Percentiles rank a stretch among this genome's conserved stretches.
These are phyloP conservation scores for Solanum peruvianum DNA, from an alignment of 257 asterid species.

Conservation along the genomic window DNA sequence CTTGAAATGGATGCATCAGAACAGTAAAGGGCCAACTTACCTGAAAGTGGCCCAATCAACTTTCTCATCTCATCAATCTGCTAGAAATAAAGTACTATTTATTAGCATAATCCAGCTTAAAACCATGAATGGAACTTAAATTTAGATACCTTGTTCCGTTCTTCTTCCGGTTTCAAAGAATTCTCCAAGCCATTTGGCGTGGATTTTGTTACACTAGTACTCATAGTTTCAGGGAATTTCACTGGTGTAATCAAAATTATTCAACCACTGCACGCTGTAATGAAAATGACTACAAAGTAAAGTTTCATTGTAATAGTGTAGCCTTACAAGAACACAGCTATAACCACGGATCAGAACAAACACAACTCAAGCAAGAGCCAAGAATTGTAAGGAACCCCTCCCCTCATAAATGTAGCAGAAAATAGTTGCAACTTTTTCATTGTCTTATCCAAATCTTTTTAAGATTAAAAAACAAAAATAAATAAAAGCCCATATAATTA, in stretches of 20 bases:
- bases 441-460: background rate
- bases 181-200: conserved; percentile 27
- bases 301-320: background rate
- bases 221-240: conserved; percentile 26
- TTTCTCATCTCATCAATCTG: conserved; percentile 73
- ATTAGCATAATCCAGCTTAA: background rate
- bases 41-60: conserved; percentile 62
- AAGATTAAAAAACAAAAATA: background rate
- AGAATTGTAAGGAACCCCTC: background rate
- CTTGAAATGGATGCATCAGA: conserved; percentile 57
- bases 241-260: background rate
- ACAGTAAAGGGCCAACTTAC: conserved; percentile 47
- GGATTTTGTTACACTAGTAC: conserved; percentile 12
- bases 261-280: background rate
- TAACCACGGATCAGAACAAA: background rate
- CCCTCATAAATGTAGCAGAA: background rate
- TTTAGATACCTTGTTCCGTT: conserved; percentile 51
- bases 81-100: background rate
- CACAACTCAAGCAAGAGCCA: background rate
- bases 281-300: background rate
- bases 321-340: background rate
- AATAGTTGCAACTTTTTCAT: background rate
- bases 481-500: background rate
- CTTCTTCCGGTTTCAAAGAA: conserved; percentile 24
- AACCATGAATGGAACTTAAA: background rate